phyloP scores from a whole-genome alignment of 805 yeast species.

The Candida sithepensis region DNA sequence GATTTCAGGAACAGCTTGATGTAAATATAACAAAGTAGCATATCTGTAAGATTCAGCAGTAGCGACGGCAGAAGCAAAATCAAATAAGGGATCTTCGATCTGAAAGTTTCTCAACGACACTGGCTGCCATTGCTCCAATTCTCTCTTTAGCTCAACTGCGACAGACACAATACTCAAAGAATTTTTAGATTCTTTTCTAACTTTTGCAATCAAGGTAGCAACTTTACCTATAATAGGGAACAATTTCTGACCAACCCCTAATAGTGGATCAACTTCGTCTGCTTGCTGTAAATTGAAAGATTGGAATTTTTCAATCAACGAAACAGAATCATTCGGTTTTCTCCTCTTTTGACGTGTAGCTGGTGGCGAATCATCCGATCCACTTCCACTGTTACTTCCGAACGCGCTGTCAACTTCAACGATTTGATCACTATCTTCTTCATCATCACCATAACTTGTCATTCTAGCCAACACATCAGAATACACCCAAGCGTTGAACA shows the following conservation, averaged over 20 bases:
- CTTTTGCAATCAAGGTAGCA: slow-evolving; percentile 50
- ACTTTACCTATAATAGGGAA: slow-evolving; percentile 64
- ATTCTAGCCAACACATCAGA: slow-evolving; percentile 65
- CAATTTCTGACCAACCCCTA: slow-evolving; percentile 64
- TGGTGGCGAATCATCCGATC: background rate
- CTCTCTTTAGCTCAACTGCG: slow-evolving; percentile 53
- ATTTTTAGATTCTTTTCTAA: slow-evolving; percentile 37
- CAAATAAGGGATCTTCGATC: slow-evolving; percentile 47
- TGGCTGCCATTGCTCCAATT: slow-evolving; percentile 57
- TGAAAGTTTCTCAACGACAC: slow-evolving; percentile 33
- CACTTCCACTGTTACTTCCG: background rate
- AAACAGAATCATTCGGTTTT: slow-evolving; percentile 15
- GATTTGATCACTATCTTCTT: slow-evolving; percentile 26
- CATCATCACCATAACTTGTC: slow-evolving; percentile 47
- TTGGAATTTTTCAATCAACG: slow-evolving; percentile 39
- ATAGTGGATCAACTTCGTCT: slow-evolving; percentile 53
- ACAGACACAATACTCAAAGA: slow-evolving; percentile 45
- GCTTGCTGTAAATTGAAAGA: slow-evolving; percentile 32
- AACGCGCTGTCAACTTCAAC: slow-evolving; percentile 2
- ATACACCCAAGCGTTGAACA: slow-evolving; percentile 65
- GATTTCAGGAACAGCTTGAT: slow-evolving; percentile 69
- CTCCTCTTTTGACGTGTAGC: slow-evolving; percentile 8
- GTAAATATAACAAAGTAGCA: slow-evolving; percentile 55
- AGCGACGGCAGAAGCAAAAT: slow-evolving; percentile 55
- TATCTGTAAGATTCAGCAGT: slow-evolving; percentile 70